Evolutionary conservation across 305 asterid genomes (phyloP).

Genomic region (Andrographis paniculata): DNA sequence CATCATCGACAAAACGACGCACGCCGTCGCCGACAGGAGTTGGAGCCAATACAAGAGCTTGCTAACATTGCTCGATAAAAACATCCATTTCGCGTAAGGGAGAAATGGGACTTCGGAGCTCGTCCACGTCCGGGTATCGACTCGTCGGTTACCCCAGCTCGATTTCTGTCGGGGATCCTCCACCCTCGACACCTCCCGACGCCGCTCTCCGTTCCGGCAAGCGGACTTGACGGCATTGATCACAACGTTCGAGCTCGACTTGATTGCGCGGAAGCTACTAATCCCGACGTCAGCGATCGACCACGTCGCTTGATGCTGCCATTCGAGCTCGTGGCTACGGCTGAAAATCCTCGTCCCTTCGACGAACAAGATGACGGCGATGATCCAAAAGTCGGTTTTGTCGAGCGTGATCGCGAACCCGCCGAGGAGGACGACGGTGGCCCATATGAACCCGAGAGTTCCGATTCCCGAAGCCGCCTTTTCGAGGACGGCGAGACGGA

Average conservation of each 20-base stretch:
- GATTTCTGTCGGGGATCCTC: slow-evolving; percentile 10
- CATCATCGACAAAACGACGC: slow-evolving; percentile 60
- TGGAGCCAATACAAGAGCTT: slow-evolving; percentile 76
- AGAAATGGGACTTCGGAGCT: slow-evolving; percentile 79
- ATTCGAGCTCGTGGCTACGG: slow-evolving; percentile 92
- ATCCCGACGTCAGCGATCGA: slow-evolving; percentile 63
- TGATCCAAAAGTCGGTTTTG: slow-evolving; percentile 83
- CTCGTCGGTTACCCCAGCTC: slow-evolving; percentile 28
- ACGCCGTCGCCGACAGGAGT: slow-evolving; percentile 67
- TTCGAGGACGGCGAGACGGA: slow-evolving; percentile 81
- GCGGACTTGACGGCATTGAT: slow-evolving; percentile 19
- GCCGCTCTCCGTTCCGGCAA: slow-evolving; percentile 22
- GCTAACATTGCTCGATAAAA: slow-evolving; percentile 61
- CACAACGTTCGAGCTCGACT: slow-evolving; percentile 37
- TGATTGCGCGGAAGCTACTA: slow-evolving; percentile 61
- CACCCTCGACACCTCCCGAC: slow-evolving; percentile 22
- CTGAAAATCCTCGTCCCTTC: slow-evolving; percentile 86
- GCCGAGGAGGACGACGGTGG: slow-evolving; percentile 90
- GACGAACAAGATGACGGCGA: slow-evolving; percentile 60
- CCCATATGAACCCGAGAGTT: slow-evolving; percentile 93
- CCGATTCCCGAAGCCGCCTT: slow-evolving; percentile 85
- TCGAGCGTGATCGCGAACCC: slow-evolving; percentile 83
- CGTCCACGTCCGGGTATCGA: slow-evolving; percentile 55
- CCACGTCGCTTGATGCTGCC: slow-evolving; percentile 97
- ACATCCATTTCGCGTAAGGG: slow-evolving; percentile 68